These are phyloP conservation scores for Aureobasidium melanogenum DNA, from an alignment of 2,329 filamentous ascomycete genomes.

Conservation along the genomic window DNA sequence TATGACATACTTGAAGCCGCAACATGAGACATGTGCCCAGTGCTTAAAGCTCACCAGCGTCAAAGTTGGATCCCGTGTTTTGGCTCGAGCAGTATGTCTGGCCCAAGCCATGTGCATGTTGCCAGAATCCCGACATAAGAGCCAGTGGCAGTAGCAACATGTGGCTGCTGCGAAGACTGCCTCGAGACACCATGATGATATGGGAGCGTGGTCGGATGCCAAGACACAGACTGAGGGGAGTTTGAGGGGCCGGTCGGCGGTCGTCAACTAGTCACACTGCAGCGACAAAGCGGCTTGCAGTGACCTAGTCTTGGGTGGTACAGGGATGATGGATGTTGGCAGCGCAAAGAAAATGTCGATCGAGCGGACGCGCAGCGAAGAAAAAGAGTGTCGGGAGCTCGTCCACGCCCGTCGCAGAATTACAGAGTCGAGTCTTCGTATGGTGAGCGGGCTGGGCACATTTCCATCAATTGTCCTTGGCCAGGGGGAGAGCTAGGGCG, in stretches of 20 bases:
- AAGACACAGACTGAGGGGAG: constrained; percentile 18
- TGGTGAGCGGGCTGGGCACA: background rate
- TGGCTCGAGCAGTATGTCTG: constrained; percentile 37
- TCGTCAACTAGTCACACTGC: constrained; percentile 14
- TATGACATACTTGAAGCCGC: too few relatives aligned
- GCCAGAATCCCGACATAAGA: constrained; percentile 11
- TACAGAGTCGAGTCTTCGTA: constrained; percentile 6
- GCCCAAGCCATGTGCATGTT: constrained; percentile 19
- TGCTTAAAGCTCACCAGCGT: constrained; percentile 24
- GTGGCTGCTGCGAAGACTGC: background rate
- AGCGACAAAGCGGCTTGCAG: constrained; percentile 6
- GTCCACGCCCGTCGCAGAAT: background rate
- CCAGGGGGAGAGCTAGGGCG: background rate
- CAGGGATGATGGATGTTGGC: background rate
- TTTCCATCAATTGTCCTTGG: constrained; percentile 1
- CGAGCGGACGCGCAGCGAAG: background rate
- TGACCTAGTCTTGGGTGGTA: background rate
- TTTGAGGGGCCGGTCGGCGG: constrained; percentile 13
- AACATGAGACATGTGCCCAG: background rate
- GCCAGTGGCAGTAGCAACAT: constrained; percentile 9
- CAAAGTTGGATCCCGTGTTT: constrained; percentile 31
- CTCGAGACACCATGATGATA: background rate
- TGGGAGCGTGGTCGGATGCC: constrained; percentile 17
- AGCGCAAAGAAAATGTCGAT: constrained; percentile 3
- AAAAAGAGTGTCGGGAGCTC: constrained; percentile 11